A percentile compares a stretch with the other conserved stretches of the same genome.
phyloP scores from a whole-genome alignment of 2,329 filamentous ascomycete genomes.

The Amauroascus verrucosus region DNA sequence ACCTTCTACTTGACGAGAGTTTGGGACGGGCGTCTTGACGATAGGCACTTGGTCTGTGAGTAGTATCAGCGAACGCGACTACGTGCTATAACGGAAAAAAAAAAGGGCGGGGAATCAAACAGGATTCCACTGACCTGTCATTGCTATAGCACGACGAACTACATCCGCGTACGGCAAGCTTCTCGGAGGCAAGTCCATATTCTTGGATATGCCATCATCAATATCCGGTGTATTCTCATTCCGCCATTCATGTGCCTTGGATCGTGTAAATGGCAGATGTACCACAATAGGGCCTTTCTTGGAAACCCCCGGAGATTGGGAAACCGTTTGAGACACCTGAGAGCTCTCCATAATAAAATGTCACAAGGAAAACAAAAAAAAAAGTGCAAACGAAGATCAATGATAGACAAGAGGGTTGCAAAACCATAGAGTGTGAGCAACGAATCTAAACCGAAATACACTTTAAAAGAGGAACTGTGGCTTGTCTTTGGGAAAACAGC shows the following conservation, averaged over 20 bases:
- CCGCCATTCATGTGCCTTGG: background rate
- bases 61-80: background rate
- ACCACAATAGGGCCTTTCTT: background rate
- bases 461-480: background rate
- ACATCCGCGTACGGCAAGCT: conserved; percentile 1
- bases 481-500: background rate
- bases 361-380: background rate
- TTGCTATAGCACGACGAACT: background rate
- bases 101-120: background rate
- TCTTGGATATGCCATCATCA: background rate
- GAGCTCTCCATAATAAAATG: background rate
- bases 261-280: background rate
- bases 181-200: background rate
- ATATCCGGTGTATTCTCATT: background rate
- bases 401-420: background rate
- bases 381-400: background rate
- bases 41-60: background rate
- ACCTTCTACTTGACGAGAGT: background rate
- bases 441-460: background rate
- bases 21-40: background rate
- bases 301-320: background rate
- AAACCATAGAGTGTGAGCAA: background rate
- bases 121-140: background rate
- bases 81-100: too few relatives aligned
- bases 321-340: background rate